phyloP scores from a whole-genome alignment of 345 rosid genomes.

The Sonneratia alba region DNA sequence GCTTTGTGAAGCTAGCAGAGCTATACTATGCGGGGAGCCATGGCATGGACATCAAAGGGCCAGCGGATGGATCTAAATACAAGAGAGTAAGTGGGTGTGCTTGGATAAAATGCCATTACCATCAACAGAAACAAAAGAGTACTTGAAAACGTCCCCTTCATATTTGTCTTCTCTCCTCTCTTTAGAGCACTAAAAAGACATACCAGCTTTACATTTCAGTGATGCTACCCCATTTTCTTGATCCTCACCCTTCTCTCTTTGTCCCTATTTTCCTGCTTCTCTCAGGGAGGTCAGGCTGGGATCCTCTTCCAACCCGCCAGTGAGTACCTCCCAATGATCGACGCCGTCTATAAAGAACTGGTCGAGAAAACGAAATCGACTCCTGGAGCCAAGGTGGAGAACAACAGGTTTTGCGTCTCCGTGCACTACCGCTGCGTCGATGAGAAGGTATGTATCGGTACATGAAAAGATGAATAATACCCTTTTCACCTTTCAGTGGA shows the following conservation, averaged over 20 bases:
- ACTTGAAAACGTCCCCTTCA: neutral
- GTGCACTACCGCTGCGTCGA: slow-evolving; percentile 87
- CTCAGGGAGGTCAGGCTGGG: slow-evolving; percentile 39
- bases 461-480: neutral
- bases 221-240: neutral
- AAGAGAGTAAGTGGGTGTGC: slow-evolving; percentile 30
- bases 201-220: neutral
- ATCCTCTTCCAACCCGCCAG: slow-evolving; percentile 75
- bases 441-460: slow-evolving; percentile 39
- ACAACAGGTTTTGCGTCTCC: slow-evolving; percentile 81
- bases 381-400: slow-evolving; percentile 70
- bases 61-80: slow-evolving; percentile 42
- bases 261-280: neutral
- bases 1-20: slow-evolving; percentile 76
- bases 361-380: slow-evolving; percentile 58
- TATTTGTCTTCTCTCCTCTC: neutral
- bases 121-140: neutral
- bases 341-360: slow-evolving; percentile 53
- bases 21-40: slow-evolving; percentile 98
- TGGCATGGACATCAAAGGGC: slow-evolving; percentile 99
- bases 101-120: neutral
- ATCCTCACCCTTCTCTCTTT: neutral
- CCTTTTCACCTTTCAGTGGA: neutral
- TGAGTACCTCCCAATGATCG: slow-evolving; percentile 71
- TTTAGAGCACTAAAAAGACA: neutral